Evolutionary conservation across 441 rosid genomes (phyloP), one percentile per base, ranked within the genome.

Genomic region (Eutrema salsugineum): DNA sequence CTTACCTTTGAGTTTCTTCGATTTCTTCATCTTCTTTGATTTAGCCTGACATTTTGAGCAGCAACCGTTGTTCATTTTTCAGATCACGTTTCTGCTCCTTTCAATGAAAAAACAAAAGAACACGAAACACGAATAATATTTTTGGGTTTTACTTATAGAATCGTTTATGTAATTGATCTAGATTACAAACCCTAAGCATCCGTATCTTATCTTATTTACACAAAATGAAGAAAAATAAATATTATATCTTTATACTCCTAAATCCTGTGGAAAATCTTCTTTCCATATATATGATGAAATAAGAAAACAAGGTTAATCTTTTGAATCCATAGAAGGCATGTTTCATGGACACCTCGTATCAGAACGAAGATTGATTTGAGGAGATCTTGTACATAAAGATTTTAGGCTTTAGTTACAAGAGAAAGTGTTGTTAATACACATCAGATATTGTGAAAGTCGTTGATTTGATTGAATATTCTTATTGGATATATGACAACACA

Each of bases 171-270:
- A 17, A 71, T 28, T 11, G 14, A 36, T 66, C 35, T 40, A 66
- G 56, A 33, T 58, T 44, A 36, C 8, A 72, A 55, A 73, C 66
- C 71, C 66, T 73, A 66, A 49, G 60, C 30, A 73, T 57, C 53
- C 40, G 30, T 61, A 19, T 57, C 50, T 36, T 55, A 64, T 72
- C 40, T 49, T 35, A 22, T 30, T 11, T 61, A 50, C 27, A 19
- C 14, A 6, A 72, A 54, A 17, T 48, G 50, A 56, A 56, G n/a
- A n/a, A 24, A 24, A 24, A 24, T 24, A 38, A 19, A 38, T 22
- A 65, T 65, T 30, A 3, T 7, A 15, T 48, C 46, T 54, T 35
- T 44, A 63, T 35, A 6, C n/a, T 22, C 48, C 22, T 46, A 24
- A 63, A 64, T 64, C 57, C 5, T 47, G 5, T 8, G n/a, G 49